phyloP scores from a whole-genome alignment of 2,329 filamentous ascomycete genomes.

The Phyllosticta capitalensis region DNA sequence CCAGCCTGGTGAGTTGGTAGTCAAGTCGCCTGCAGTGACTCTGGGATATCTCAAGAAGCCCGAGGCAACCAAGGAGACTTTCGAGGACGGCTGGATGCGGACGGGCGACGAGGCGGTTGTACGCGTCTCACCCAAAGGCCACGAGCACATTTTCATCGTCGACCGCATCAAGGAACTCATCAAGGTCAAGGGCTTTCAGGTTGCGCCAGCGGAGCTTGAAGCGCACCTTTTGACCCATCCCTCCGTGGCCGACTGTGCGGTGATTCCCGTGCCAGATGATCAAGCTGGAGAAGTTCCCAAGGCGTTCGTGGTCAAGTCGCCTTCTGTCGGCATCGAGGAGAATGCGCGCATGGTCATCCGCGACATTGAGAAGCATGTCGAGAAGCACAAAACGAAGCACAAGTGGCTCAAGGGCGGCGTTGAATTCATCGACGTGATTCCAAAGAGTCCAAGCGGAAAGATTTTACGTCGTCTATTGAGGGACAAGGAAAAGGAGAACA shows the following conservation, averaged over 20 bases:
- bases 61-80: slow-evolving; percentile 73
- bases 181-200: slow-evolving; percentile 74
- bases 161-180: slow-evolving; percentile 74
- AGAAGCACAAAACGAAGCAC: slow-evolving; percentile 51
- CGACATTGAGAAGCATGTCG: slow-evolving; percentile 49
- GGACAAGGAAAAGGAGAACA: slow-evolving; percentile 62
- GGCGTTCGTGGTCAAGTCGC: slow-evolving; percentile 52
- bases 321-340: slow-evolving; percentile 43
- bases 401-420: slow-evolving; percentile 55
- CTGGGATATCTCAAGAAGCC: slow-evolving; percentile 83
- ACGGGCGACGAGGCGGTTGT: slow-evolving; percentile 81
- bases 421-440: slow-evolving; percentile 40
- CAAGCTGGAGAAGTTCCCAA: slow-evolving; percentile 53
- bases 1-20: slow-evolving; percentile 68
- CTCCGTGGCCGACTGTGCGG: slow-evolving; percentile 66
- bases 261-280: slow-evolving; percentile 63
- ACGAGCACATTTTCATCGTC: slow-evolving; percentile 76
- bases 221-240: slow-evolving; percentile 67
- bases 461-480: slow-evolving; percentile 55
- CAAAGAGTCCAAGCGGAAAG: slow-evolving; percentile 55
- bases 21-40: slow-evolving; percentile 67
- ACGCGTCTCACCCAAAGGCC: slow-evolving; percentile 49
- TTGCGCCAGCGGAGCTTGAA: slow-evolving; percentile 75
- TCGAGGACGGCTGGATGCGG: slow-evolving; percentile 64
- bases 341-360: slow-evolving; percentile 40